Evolutionary conservation across 1,284 basidiomycete genomes (phyloP).

Genomic region (Ustilago bromivora): DNA sequence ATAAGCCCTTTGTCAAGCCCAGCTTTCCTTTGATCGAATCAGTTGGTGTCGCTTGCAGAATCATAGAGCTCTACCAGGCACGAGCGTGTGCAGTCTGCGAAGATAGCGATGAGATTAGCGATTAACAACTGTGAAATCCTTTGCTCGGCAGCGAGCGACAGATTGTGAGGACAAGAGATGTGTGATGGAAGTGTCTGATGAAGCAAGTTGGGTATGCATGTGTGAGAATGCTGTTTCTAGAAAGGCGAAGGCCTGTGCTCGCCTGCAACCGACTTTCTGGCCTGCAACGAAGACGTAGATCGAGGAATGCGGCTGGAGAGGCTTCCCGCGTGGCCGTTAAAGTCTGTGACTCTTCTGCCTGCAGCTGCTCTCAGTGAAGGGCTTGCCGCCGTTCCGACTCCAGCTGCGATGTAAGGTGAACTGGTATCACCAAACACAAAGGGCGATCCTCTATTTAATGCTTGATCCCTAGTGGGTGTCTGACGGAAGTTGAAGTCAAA

Average conservation of each 20-base stretch:
- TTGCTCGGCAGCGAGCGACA: neutral
- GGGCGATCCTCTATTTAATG: conserved; percentile 11
- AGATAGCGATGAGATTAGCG: neutral
- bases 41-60: neutral
- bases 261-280: conserved; percentile 13
- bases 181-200: neutral
- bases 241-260: conserved; percentile 12
- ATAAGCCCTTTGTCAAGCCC: neutral
- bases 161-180: neutral
- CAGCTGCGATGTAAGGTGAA: neutral
- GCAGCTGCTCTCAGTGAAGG: conserved; percentile 1
- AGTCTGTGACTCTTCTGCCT: conserved; percentile 24
- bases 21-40: neutral
- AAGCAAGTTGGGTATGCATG: neutral
- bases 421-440: conserved; percentile 23
- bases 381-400: conserved; percentile 2
- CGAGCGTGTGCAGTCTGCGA: neutral
- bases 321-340: conserved; percentile 11
- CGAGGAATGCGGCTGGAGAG: conserved; percentile 32
- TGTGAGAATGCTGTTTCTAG: conserved; percentile 5
- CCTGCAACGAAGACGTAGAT: conserved; percentile 15
- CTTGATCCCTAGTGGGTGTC: neutral
- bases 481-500: conserved; percentile 26
- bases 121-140: neutral
- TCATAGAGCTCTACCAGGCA: neutral